Base-by-base conservation (phyloP, 176 grass and related monocot genomes). In the Coix lacrymajobi region DNA sequence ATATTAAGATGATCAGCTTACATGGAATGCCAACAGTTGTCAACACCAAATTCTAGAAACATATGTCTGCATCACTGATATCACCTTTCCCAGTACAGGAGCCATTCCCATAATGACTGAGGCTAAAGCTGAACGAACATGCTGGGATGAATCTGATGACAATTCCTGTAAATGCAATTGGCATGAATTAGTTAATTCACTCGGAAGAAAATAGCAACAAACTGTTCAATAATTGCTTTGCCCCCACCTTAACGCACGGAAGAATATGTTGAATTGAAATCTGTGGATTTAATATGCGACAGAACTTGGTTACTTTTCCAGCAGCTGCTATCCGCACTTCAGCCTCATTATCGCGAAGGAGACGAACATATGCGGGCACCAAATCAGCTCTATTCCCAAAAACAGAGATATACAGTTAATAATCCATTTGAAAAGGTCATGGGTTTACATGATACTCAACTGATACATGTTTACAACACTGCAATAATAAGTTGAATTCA, bases 101-200 rank as follows among this genome's bases (percentile, higher is more conserved):
- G 93, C 93, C 93, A 95, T 92, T 48, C 93, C 93, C 90, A 95
- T 95, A 44, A 95, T 95, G 48, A 95, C 93, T 30, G 93, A 95
- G 78, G 93, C 93, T 75, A 95, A 83, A 58, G 90, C 90, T 86
- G 93, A 92, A 72, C 90, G 93, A 79, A 95, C 93, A 78, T 95
- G 93, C 76, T 95, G 93, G 20, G 93, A 95, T 48, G 93, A 95
- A 90, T 95, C 93, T 24, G 88, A 84, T 16, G 93, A 95, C 11
- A 95, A 80, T 37, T 95, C 93, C 93, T 95, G 49, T 9, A 58
- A 62, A 24, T 80, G 12, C 26, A 69, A 71, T 22, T 51, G 24
- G 80, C 49, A 69, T 8, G 30, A 71, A 17, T 76, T 56, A 76
- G 26, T 39, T 57, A 57, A 57, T 57, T 14, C 2, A 8, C 19